Evolutionary conservation across 78 protist species (phyloP).

Genomic region (Neovahlkampfia damariscottae): DNA sequence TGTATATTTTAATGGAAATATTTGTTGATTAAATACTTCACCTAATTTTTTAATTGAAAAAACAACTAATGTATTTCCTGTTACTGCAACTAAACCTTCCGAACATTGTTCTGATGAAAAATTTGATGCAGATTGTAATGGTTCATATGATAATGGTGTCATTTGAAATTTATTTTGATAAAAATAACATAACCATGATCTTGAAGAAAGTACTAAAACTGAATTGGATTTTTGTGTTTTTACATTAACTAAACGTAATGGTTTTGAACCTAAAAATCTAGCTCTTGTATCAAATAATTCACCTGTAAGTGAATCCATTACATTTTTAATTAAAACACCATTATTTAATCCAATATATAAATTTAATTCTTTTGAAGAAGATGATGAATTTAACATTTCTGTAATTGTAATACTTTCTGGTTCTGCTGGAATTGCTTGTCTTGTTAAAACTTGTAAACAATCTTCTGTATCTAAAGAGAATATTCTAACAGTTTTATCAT

Average conservation of each 20-base stretch:
- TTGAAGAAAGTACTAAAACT: slow-evolving; percentile 73
- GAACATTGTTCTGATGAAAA: slow-evolving; percentile 74
- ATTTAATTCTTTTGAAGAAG: slow-evolving; percentile 8
- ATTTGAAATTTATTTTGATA: slow-evolving; percentile 20
- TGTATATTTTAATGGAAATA: slow-evolving; percentile 47
- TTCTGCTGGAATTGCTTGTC: slow-evolving; percentile 38
- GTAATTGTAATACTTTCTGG: slow-evolving; percentile 33
- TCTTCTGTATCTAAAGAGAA: slow-evolving; percentile 71
- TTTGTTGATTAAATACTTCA: slow-evolving; percentile 58
- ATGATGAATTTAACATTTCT: slow-evolving; percentile 2
- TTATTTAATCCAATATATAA: slow-evolving; percentile 76
- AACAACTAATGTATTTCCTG: slow-evolving; percentile 59
- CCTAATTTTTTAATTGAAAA: slow-evolving; percentile 61
- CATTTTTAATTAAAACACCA: slow-evolving; percentile 78
- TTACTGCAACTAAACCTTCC: slow-evolving; percentile 80
- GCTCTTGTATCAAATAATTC: slow-evolving; percentile 62
- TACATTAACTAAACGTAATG: slow-evolving; percentile 48
- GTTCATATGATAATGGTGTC: slow-evolving; percentile 61
- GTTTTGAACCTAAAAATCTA: slow-evolving; percentile 67
- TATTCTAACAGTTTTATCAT: slow-evolving; percentile 60
- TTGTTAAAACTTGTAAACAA: slow-evolving; percentile 44
- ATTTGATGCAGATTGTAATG: slow-evolving; percentile 64
- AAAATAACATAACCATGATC: slow-evolving; percentile 73
- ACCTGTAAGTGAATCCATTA: slow-evolving; percentile 68
- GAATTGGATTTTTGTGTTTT: slow-evolving; percentile 27